These are phyloP conservation scores for Nothopassalora personata DNA, from an alignment of 2,329 filamentous ascomycete species.

Conservation along the genomic window DNA sequence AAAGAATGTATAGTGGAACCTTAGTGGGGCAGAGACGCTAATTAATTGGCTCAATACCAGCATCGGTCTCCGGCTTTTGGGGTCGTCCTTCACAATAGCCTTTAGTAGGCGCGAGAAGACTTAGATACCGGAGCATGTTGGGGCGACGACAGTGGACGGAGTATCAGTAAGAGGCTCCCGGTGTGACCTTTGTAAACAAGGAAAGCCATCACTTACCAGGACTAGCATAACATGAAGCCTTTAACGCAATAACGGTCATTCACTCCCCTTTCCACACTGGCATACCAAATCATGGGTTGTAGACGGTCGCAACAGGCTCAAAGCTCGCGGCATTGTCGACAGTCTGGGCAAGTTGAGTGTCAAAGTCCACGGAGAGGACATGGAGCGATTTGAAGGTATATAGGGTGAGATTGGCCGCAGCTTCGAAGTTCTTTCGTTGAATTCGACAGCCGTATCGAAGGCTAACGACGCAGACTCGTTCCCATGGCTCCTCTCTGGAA, in stretches of 20 bases:
- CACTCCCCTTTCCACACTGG: not conserved
- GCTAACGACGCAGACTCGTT: not conserved
- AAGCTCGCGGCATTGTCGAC: not conserved
- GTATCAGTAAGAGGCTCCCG: too few relatives aligned
- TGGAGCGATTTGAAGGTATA: not conserved
- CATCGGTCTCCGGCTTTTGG: too few relatives aligned
- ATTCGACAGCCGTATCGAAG: not conserved
- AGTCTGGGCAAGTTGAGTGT: not conserved
- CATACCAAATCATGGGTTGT: constrained; percentile 1
- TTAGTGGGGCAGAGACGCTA: too few relatives aligned
- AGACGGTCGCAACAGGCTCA: not conserved
- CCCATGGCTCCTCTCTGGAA: not conserved
- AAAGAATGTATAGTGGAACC: too few relatives aligned
- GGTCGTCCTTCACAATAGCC: too few relatives aligned
- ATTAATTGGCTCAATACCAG: too few relatives aligned
- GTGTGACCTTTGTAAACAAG: too few relatives aligned
- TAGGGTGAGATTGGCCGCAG: not conserved
- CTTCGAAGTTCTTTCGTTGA: not conserved
- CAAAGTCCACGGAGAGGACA: not conserved
- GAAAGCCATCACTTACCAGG: too few relatives aligned
- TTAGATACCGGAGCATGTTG: too few relatives aligned
- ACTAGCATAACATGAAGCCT: not conserved
- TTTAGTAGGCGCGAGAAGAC: too few relatives aligned
- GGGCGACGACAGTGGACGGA: too few relatives aligned
- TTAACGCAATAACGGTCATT: not conserved